Conservation (phyloP, 192 early-diverging fungal species). For the Dimargaris xerosporica region DNA sequence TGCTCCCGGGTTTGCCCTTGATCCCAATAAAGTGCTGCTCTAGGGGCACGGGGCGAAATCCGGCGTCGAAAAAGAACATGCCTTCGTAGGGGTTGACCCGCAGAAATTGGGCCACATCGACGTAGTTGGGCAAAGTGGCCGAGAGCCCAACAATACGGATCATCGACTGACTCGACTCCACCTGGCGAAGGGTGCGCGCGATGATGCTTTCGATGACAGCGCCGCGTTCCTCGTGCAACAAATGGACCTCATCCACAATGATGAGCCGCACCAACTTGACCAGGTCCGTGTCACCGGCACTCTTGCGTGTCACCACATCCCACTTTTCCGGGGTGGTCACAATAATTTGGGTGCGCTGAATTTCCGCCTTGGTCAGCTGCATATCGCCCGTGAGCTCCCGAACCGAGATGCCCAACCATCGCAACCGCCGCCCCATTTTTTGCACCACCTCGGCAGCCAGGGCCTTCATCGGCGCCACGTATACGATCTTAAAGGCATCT, state of each 20-base stretch:
- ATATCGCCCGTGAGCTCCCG: slow-evolving; percentile 95
- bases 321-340: slow-evolving; percentile 99
- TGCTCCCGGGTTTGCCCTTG: slow-evolving; percentile 71
- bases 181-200: slow-evolving; percentile 82
- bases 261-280: slow-evolving; percentile 77
- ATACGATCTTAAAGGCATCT: slow-evolving; percentile 95
- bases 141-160: slow-evolving; percentile 95
- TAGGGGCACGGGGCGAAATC: slow-evolving; percentile 89
- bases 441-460: slow-evolving; percentile 87
- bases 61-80: slow-evolving; percentile 91
- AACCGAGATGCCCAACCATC: slow-evolving; percentile 72
- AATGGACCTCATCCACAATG: slow-evolving; percentile 96
- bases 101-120: slow-evolving; percentile 87
- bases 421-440: slow-evolving; percentile 74
- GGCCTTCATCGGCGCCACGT: slow-evolving; percentile 98
- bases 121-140: slow-evolving; percentile 95
- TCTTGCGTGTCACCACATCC: slow-evolving; percentile 98
- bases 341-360: slow-evolving; percentile 88
- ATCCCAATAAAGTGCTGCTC: slow-evolving; percentile 92
- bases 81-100: slow-evolving; percentile 86
- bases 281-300: slow-evolving; percentile 85
- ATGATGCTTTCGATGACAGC: slow-evolving; percentile 93
- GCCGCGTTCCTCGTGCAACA: slow-evolving; percentile 93
- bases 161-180: slow-evolving; percentile 81
- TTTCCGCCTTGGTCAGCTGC: slow-evolving; percentile 93